Base-by-base conservation (phyloP, 148 eudicot species). In the Rhododendron griersonianum region DNA sequence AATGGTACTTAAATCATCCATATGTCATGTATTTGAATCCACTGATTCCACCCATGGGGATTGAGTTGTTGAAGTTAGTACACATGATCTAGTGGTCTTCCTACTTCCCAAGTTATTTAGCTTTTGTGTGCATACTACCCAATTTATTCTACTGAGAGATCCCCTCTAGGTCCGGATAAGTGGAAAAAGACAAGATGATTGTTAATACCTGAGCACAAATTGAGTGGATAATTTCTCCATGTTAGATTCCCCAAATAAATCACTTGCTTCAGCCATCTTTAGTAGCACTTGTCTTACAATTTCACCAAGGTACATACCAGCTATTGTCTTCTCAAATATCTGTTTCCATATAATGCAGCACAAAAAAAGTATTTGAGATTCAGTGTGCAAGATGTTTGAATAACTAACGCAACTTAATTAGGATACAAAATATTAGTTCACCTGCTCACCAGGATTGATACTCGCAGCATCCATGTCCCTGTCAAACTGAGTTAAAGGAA, bases 261-360 rank as follows among this genome's bases (percentile, higher is more conserved):
- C 84, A 61, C 87, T 93, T 14, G 83, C 91, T 88, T 91, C 88
- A 59, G 93, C 97, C 98, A 96, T 89, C 84, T 86, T 93, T n/a
- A 91, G 61, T 35, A 94, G 88, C 47, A 94, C 98, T 48, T 93
- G 88, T 87, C 98, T 89, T 18, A 90, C 94, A 85, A 96, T 92
- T 87, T 96, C 98, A 21, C 98, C 97, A 18, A 96, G 91, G 87
- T 96, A 96, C 98, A 93, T 92, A 19, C 98, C 98, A 1, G 98
- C 93, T 30, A 93, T 96, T 55, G 91, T 89, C 89, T 96, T 96
- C 92, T 96, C 98, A 86, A 91, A 94, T 87, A 89, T 92, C 95
- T 94, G 91, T 85, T 48, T 23, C 13, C 80, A 82, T 39, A 41
- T 23, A 21, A 81, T 47, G 41, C 39, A 79, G 74, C n/a, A 39